Percentiles rank a stretch among this genome's conserved stretches.
Conservation (phyloP, 1,139 yeast genomes). For the Geotrichum macrosporum region DNA sequence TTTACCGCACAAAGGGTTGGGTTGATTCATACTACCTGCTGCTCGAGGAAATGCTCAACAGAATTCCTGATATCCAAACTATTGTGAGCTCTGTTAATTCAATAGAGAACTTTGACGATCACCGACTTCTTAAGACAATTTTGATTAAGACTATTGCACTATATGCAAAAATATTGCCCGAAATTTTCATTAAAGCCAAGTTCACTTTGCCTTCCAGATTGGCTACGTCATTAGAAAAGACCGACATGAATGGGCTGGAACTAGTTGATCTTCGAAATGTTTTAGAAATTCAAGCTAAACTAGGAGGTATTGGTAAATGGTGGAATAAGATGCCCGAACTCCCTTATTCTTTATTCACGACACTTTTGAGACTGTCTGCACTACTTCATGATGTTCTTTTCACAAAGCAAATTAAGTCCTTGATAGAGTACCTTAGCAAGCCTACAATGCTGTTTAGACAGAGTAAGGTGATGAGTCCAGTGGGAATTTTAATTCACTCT, state of each 20-base stretch:
- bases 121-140: slow-evolving; percentile 41
- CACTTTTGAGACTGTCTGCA: slow-evolving; percentile 50
- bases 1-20: slow-evolving; percentile 45
- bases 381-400: slow-evolving; percentile 35
- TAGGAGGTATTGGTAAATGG: slow-evolving; percentile 52
- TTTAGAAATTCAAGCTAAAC: slow-evolving; percentile 35
- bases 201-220: slow-evolving; percentile 27
- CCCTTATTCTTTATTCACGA: slow-evolving; percentile 54
- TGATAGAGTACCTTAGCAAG: slow-evolving; percentile 42
- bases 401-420: slow-evolving; percentile 40
- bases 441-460: slow-evolving; percentile 50
- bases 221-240: slow-evolving; percentile 22
- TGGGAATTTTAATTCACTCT: slow-evolving; percentile 33
- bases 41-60: slow-evolving; percentile 38
- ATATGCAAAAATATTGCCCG: slow-evolving; percentile 29
- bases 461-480: slow-evolving; percentile 37
- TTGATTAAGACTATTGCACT: slow-evolving; percentile 27
- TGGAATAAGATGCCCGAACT: slow-evolving; percentile 47
- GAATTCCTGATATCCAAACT: slow-evolving; percentile 49
- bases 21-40: slow-evolving; percentile 39
- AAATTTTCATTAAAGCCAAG: slow-evolving; percentile 22
- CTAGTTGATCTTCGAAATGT: slow-evolving; percentile 35
- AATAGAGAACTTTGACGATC: slow-evolving; percentile 32
- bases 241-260: slow-evolving; percentile 29
- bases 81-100: slow-evolving; percentile 38